Base-by-base conservation (phyloP, 805 yeast genomes). In the Grigorovia transvaalensis region DNA sequence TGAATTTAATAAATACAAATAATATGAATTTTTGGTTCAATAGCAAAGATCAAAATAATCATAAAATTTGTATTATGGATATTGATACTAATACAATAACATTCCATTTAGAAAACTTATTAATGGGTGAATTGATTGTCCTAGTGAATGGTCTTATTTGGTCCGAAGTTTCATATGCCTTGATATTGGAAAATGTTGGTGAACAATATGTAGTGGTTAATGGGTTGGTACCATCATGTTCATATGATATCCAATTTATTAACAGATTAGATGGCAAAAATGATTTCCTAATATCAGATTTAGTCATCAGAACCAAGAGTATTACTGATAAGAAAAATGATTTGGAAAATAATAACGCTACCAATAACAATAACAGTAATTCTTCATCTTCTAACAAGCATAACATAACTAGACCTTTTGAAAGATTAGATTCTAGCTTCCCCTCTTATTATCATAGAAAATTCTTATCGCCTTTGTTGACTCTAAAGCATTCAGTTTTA, bases 61-160 rank as follows among this genome's bases (percentile, higher is more conserved):
- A 59, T 52, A 64, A 62, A 55, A 71, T 68, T 30, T 71, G 77
- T 56, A 73, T 78, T 43, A 73, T 75, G 59, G 74, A 74, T 55
- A 76, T 78, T 15, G 79, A 79, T 20, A 75, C 78, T 40, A 78
- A 80, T 9, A 66, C 78, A 19, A 69, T 79, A 41, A 76, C 77
- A 1, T 77, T 79, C 56, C 79, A 76, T 53, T 63, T 79, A 38
- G 71, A 74, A 48, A 73, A 77, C 49, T 72, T 73, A 18, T 62
- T 65, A 46, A 69, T 72, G 51, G 73, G 74, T 48, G 74, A 68
- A 51, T 61, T 76, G 6, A 67, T 71, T 46, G 74, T 74, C 12
- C 66, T 72, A 51, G 87, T 84, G 4, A 83, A 84, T 58, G 88
- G 87, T 20, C 75, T 83, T 20, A 73, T 78, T 13, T 84, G 89